phyloP scores from a whole-genome alignment of 371 early-diverging fungal genomes.

The Rhizopus sp. region DNA sequence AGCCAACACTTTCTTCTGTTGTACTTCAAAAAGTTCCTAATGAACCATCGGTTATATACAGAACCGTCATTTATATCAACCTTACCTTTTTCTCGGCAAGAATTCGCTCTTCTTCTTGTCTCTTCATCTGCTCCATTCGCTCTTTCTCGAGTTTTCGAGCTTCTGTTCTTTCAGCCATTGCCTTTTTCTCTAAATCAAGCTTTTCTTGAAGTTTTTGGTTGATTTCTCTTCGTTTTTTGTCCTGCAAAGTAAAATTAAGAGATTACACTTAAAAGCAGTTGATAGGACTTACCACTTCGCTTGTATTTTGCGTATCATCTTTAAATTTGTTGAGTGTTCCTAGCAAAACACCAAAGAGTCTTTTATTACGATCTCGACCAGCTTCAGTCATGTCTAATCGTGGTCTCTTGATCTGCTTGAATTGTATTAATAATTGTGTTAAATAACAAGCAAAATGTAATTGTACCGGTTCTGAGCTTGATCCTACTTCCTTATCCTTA shows the following conservation, averaged over 20 bases:
- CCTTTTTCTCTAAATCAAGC: constrained; percentile 46
- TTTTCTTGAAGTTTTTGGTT: constrained; percentile 53
- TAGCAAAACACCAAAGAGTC: constrained; percentile 60
- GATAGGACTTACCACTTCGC: constrained; percentile 45
- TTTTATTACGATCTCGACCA: constrained; percentile 48
- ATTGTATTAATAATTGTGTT: neutral
- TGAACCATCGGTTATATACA: neutral
- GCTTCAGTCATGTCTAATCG: constrained; percentile 31
- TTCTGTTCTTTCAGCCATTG: constrained; percentile 42
- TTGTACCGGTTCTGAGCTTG: constrained; percentile 3
- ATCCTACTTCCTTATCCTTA: neutral
- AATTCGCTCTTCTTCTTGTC: constrained; percentile 19
- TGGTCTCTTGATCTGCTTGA: constrained; percentile 28
- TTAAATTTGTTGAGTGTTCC: constrained; percentile 64
- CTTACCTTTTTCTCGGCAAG: constrained; percentile 39
- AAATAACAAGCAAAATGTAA: neutral
- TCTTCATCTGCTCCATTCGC: constrained; percentile 24
- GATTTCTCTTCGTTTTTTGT: constrained; percentile 53
- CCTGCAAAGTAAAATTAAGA: constrained; percentile 26
- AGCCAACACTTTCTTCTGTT: constrained; percentile 30
- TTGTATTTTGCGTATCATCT: constrained; percentile 47
- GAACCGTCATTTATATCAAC: neutral
- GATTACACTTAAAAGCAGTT: neutral
- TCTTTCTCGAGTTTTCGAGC: constrained; percentile 46
- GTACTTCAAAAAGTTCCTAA: constrained; percentile 27